Conservation (phyloP, 148 eudicot species). For the Polygonum aviculare region DNA sequence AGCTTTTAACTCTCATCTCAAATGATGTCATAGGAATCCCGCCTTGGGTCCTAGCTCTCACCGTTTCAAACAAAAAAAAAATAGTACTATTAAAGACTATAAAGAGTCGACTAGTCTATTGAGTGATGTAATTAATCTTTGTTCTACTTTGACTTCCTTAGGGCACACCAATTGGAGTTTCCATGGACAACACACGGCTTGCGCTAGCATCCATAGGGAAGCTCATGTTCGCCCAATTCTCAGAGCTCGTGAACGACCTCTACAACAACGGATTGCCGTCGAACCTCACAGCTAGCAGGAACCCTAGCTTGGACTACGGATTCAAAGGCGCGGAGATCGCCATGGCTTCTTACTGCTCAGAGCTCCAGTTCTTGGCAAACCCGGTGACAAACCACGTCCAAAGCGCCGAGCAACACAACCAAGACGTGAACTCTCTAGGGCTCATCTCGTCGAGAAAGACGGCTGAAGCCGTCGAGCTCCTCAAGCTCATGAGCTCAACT, state of each 20-base stretch:
- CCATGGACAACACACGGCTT: constrained; percentile 23
- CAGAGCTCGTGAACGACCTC: constrained; percentile 23
- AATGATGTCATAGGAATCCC: no score
- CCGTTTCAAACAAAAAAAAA: no score
- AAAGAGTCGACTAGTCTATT: no score
- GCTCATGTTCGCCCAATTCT: constrained; percentile 25
- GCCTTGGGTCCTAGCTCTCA: no score
- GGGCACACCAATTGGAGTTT: constrained; percentile 23
- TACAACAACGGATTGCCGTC: constrained; percentile 28
- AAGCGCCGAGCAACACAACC: not conserved
- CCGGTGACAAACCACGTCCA: constrained; percentile 21
- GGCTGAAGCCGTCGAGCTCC: constrained; percentile 21
- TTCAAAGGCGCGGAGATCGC: constrained; percentile 27
- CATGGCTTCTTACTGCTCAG: constrained; percentile 27
- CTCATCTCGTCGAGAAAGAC: constrained; percentile 23
- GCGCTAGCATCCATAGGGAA: constrained; percentile 23
- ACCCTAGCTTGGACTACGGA: constrained; percentile 28
- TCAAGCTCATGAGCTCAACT: constrained; percentile 24
- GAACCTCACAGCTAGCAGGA: constrained; percentile 18
- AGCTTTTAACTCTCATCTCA: no score
- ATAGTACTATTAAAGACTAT: no score
- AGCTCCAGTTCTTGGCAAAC: constrained; percentile 25
- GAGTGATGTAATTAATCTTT: no score
- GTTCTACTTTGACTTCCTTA: not conserved
- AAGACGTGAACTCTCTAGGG: constrained; percentile 19